A percentile compares a stretch with the other conserved stretches of the same genome.
phyloP scores from a whole-genome alignment of 495 filamentous ascomycete genomes.

The Penicilliopsis zonata region DNA sequence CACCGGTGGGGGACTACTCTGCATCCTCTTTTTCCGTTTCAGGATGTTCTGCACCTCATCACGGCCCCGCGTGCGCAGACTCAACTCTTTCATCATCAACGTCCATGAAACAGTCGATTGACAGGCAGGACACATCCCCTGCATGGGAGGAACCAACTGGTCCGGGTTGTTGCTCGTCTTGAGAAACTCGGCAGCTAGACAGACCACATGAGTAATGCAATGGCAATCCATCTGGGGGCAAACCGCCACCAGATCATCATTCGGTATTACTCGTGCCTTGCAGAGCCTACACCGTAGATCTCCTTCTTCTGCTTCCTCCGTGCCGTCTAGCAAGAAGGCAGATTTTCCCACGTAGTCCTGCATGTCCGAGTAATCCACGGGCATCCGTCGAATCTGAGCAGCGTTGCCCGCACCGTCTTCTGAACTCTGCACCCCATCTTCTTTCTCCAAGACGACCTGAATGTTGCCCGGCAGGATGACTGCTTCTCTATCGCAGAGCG shows the following conservation, averaged over 20 bases:
- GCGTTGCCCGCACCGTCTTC: slow-evolving; percentile 6
- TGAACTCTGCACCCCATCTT: slow-evolving; percentile 8
- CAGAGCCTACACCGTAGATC: slow-evolving; percentile 56
- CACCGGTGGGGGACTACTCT: no score
- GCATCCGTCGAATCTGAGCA: slow-evolving; percentile 38
- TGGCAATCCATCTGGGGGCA: slow-evolving; percentile 59
- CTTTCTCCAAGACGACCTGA: slow-evolving; percentile 41
- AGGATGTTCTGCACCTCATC: slow-evolving; percentile 54
- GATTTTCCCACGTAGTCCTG: slow-evolving; percentile 65
- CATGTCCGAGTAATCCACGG: slow-evolving; percentile 53
- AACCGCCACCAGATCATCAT: slow-evolving; percentile 45
- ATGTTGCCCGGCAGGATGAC: slow-evolving; percentile 38
- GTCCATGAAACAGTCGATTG: slow-evolving; percentile 52
- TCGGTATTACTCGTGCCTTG: slow-evolving; percentile 28
- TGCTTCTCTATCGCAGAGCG: slow-evolving; percentile 39
- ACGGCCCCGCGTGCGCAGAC: slow-evolving; percentile 51
- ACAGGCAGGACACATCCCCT: slow-evolving; percentile 67
- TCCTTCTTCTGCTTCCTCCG: no score
- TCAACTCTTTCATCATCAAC: slow-evolving; percentile 71
- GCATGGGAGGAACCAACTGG: slow-evolving; percentile 50
- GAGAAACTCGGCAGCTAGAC: slow-evolving; percentile 59
- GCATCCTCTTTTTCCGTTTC: slow-evolving; percentile 39
- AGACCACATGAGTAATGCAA: slow-evolving; percentile 60
- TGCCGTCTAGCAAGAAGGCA: slow-evolving; percentile 46
- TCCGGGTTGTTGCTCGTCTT: slow-evolving; percentile 23